A percentile compares a stretch with the other conserved stretches of the same genome.
These are phyloP conservation scores for Apiospora koreana DNA, from an alignment of 2,329 filamentous ascomycete species.

Conservation along the genomic window DNA sequence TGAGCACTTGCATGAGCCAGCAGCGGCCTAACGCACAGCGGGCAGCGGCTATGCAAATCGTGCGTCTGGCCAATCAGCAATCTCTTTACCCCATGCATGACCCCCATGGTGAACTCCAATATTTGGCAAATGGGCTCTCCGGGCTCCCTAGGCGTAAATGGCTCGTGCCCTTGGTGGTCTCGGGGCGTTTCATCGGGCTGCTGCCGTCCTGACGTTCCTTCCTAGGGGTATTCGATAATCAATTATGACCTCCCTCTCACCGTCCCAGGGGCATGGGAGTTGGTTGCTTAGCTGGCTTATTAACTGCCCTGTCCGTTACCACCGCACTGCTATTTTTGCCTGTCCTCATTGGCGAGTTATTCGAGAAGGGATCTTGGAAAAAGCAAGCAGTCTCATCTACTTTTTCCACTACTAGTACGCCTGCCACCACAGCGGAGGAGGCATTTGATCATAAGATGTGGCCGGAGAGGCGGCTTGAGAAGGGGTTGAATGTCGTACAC, in stretches of 20 bases:
- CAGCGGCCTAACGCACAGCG: conserved; percentile 37
- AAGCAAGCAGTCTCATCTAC: background rate
- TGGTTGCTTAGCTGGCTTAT: background rate
- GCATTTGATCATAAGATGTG: background rate
- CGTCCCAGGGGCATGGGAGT: background rate
- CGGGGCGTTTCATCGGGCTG: conserved; percentile 9
- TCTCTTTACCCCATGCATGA: conserved; percentile 29
- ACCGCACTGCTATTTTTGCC: background rate
- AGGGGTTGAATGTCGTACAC: conserved; percentile 8
- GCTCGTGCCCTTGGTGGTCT: background rate
- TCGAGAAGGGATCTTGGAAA: background rate
- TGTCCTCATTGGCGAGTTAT: conserved; percentile 2
- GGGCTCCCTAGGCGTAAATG: background rate
- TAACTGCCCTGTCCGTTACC: background rate
- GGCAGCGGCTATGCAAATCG: conserved; percentile 39
- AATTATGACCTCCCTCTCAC: background rate
- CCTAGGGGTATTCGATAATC: background rate
- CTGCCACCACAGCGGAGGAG: background rate
- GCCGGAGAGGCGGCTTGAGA: conserved; percentile 8
- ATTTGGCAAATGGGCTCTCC: conserved; percentile 1
- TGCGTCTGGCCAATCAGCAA: conserved; percentile 31
- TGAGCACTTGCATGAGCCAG: conserved; percentile 36
- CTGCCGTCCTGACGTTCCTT: background rate
- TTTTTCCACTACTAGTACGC: background rate
- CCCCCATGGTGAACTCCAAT: conserved; percentile 20